These are phyloP conservation scores for Iris pallida DNA, from an alignment of 116 monocot genomes.

Conservation along the genomic window DNA sequence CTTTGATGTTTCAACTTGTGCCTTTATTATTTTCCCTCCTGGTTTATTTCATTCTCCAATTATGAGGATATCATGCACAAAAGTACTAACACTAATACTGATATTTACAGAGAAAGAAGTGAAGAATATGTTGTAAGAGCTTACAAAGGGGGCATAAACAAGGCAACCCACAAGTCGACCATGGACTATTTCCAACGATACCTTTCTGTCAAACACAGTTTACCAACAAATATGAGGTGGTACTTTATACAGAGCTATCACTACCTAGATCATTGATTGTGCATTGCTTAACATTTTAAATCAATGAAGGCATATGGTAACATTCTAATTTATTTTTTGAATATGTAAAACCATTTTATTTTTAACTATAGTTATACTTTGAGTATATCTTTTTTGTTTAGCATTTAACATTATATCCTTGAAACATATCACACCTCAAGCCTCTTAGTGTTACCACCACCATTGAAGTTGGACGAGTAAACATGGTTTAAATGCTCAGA, in stretches of 20 bases:
- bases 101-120: constrained; percentile 62
- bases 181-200: constrained; percentile 59
- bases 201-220: constrained; percentile 57
- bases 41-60: too few species aligned
- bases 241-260: background rate
- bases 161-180: constrained; percentile 92
- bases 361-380: too few species aligned
- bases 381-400: too few species aligned
- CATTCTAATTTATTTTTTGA: background rate
- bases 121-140: constrained; percentile 97
- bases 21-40: too few species aligned
- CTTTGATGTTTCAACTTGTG: too few species aligned
- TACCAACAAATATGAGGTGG: constrained; percentile 28
- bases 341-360: too few species aligned
- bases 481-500: too few species aligned
- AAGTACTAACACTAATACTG: constrained; percentile 1
- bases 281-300: background rate
- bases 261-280: background rate
- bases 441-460: too few species aligned
- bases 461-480: too few species aligned
- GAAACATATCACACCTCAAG: too few species aligned
- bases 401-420: too few species aligned
- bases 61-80: background rate
- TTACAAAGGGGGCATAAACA: constrained; percentile 72
- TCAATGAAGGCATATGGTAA: background rate